Evolutionary conservation across 1,139 yeast genomes (phyloP), one percentile per base, ranked within the genome.

Genomic region (Suhomyces bribrorum): DNA sequence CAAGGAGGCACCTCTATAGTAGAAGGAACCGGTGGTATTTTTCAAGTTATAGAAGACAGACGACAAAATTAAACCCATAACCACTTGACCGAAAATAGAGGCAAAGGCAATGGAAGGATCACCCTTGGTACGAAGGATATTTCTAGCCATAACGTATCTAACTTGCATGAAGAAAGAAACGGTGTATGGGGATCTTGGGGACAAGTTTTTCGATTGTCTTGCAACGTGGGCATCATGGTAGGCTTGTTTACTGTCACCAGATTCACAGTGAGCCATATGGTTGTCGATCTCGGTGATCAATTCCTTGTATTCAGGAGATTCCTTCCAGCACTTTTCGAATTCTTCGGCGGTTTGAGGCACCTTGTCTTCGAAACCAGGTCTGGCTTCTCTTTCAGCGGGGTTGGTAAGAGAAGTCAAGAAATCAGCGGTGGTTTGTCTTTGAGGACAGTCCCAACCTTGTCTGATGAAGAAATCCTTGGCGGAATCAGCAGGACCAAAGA

Each of bases 281-380:
- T 49, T 48, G 37, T 71, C 75, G 34, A 70, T 66, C n/a, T 60
- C 62, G 6, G 47, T 28, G 7, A 51, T 37, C 39, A 73, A 56
- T 3, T 56, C 55, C 8, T 57, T 47, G 52, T 70, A 79, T 37
- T 80, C 78, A 1, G 69, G 66, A 2, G 90, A 82, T n/a, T 66
- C 61, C 43, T 64, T 64, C 94, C 94, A 86, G 53, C 72, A 72
- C 3, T 61, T 61, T 46, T 80, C 84, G 53, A 86, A 86, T 52
- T 86, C 94, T 33, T 66, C 71, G 1, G 90, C 76, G 4, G 86
- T 80, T 44, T 75, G 66, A 25, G 95, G 95, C 20, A 82, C 89
- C 41, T 62, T 69, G 38, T 66, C 50, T 54, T 85, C 94, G 48
- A 46, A 75, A 2, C 85, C 85, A 5, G 63, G 56, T 45, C 61